A percentile compares a stretch with the other conserved stretches of the same genome.
Evolutionary conservation across 2,329 filamentous ascomycete species (phyloP).

Genomic region (Fusarium tanahbumbuense): DNA sequence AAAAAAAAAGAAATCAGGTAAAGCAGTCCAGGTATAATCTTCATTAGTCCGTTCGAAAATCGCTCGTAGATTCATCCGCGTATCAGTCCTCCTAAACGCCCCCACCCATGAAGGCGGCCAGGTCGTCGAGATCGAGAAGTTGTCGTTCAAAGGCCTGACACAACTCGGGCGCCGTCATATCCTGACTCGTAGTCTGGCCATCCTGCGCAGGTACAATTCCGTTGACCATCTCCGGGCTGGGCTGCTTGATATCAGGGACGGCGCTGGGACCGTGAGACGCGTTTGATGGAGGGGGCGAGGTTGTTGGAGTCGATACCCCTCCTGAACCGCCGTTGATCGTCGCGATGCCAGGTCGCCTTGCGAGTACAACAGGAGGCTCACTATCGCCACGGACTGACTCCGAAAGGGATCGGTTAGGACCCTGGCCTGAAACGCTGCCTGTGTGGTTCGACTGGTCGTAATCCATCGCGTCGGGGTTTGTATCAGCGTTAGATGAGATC

Average conservation of each 20-base stretch:
- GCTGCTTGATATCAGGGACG: slow-evolving; percentile 53
- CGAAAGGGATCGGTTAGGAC: slow-evolving; percentile 52
- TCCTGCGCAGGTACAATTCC: slow-evolving; percentile 49
- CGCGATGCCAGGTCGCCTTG: slow-evolving; percentile 65
- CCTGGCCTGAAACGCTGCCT: slow-evolving; percentile 44
- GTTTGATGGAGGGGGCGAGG: slow-evolving; percentile 56
- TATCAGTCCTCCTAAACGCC: slow-evolving; percentile 58
- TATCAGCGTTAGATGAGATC: slow-evolving; percentile 65
- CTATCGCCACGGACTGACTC: slow-evolving; percentile 61
- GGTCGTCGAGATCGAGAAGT: slow-evolving; percentile 69
- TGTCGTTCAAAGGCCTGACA: slow-evolving; percentile 70
- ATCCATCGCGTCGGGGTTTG: slow-evolving; percentile 67
- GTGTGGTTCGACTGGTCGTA: slow-evolving; percentile 59
- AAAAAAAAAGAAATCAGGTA: background rate
- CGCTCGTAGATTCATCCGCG: slow-evolving; percentile 16
- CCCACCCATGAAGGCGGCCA: slow-evolving; percentile 72
- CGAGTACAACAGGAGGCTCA: slow-evolving; percentile 62
- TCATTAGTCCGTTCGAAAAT: slow-evolving; percentile 19
- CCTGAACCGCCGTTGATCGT: slow-evolving; percentile 70
- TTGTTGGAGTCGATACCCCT: slow-evolving; percentile 60
- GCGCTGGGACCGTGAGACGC: slow-evolving; percentile 39
- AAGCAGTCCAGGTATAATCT: slow-evolving; percentile 19
- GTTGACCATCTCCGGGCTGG: slow-evolving; percentile 51
- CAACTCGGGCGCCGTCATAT: slow-evolving; percentile 70
- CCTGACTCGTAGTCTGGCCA: slow-evolving; percentile 54